Percentiles rank a stretch among this genome's conserved stretches.
These are phyloP conservation scores for Eucalyptus sp. DNA, from an alignment of 345 rosid species.

Conservation along the genomic window DNA sequence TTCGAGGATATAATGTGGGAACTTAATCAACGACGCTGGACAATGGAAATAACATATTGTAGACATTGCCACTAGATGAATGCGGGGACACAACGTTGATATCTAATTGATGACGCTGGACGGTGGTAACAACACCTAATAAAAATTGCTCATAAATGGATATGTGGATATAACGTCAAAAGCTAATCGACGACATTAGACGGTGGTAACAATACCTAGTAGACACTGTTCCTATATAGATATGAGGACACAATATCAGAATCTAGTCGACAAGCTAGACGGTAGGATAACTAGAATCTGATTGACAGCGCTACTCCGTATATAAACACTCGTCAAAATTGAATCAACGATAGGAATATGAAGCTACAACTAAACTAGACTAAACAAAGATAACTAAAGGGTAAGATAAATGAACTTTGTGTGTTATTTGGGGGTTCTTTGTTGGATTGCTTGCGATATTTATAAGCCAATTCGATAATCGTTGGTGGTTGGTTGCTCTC, in stretches of 20 bases:
- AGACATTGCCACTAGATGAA: rapidly evolving
- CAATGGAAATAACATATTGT: too few species aligned
- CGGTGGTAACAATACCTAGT: rapidly evolving
- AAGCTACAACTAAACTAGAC: too few species aligned
- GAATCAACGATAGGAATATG: rapidly evolving
- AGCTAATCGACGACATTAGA: rapidly evolving
- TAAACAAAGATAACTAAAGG: too few species aligned
- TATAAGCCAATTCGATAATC: too few species aligned
- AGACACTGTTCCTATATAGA: rapidly evolving
- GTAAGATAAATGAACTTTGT: too few species aligned
- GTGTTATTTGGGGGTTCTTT: too few species aligned
- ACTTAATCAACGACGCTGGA: rapidly evolving
- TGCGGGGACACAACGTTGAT: rapidly evolving
- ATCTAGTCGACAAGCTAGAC: rapidly evolving
- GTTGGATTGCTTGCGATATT: rapidly evolving
- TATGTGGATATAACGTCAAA: rapidly evolving
- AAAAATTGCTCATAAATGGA: too few species aligned
- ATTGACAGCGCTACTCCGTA: too few species aligned
- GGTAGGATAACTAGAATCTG: too few species aligned
- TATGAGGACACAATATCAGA: too few species aligned
- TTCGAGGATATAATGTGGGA: too few species aligned
- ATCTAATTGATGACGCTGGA: rapidly evolving
- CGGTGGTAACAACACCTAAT: rapidly evolving
- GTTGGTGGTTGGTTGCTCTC: rapidly evolving
- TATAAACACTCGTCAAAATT: too few species aligned